These are phyloP conservation scores for Cercospora zeae-maydis DNA, from an alignment of 2,329 filamentous ascomycete genomes.

Conservation along the genomic window DNA sequence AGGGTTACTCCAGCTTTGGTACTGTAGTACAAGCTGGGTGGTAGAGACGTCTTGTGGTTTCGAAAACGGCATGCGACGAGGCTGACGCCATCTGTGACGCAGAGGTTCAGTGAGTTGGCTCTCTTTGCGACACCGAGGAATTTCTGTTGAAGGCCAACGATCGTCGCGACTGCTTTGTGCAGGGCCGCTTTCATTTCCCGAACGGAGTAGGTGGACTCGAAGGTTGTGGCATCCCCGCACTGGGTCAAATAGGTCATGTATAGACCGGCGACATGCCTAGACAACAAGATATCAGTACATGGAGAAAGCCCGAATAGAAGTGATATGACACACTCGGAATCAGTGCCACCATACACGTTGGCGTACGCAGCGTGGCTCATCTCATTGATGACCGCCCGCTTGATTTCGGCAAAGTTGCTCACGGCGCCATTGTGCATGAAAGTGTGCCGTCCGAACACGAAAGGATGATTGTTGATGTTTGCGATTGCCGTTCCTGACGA, in stretches of 20 bases:
- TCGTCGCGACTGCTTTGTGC: constrained; percentile 41
- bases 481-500: constrained; percentile 48
- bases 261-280: constrained; percentile 45
- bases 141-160: constrained; percentile 47
- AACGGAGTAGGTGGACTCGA: constrained; percentile 42
- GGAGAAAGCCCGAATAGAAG: constrained; percentile 23
- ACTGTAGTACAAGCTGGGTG: constrained; percentile 51
- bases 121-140: constrained; percentile 40
- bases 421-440: constrained; percentile 58
- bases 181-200: constrained; percentile 47
- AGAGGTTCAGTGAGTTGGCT: constrained; percentile 53
- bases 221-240: constrained; percentile 20
- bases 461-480: constrained; percentile 54
- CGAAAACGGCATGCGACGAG: constrained; percentile 53
- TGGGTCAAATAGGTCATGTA: constrained; percentile 48
- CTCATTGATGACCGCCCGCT: constrained; percentile 45
- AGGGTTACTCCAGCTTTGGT: constrained; percentile 49
- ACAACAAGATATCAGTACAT: not conserved
- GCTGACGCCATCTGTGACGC: constrained; percentile 49
- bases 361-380: constrained; percentile 49
- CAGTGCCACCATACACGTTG: constrained; percentile 50
- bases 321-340: constrained; percentile 42
- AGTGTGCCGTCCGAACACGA: constrained; percentile 52
- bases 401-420: constrained; percentile 46
- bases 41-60: constrained; percentile 51